Evolutionary conservation across 768 basidiomycete species (phyloP).

Genomic region (Zangia roseola): DNA sequence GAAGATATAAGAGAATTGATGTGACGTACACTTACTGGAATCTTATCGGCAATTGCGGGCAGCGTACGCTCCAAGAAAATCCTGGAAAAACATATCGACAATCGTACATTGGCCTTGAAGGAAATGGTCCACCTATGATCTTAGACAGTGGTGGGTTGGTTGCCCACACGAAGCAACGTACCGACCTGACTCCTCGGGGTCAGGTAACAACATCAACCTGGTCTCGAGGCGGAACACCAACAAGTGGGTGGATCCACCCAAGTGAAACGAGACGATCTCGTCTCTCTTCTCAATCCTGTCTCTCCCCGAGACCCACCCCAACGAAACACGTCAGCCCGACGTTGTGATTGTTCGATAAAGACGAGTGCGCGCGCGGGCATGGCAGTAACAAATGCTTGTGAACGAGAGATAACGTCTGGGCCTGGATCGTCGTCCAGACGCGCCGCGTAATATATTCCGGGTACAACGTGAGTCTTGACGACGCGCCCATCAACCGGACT

Average conservation of each 20-base stretch:
- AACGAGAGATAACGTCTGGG: slow-evolving; percentile 20
- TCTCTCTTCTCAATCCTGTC: slow-evolving; percentile 51
- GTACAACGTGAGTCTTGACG: slow-evolving; percentile 39
- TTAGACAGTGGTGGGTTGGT: not conserved
- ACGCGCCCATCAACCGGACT: slow-evolving; percentile 51
- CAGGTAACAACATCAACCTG: slow-evolving; percentile 18
- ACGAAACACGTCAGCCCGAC: slow-evolving; percentile 62
- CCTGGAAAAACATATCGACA: no score
- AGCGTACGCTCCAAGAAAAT: no score
- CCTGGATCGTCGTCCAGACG: slow-evolving; percentile 31
- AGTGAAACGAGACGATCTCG: slow-evolving; percentile 61
- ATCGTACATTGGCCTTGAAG: no score
- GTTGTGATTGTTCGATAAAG: slow-evolving; percentile 53
- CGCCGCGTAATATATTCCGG: slow-evolving; percentile 50
- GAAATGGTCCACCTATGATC: no score
- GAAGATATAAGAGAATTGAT: no score
- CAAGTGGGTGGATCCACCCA: slow-evolving; percentile 55
- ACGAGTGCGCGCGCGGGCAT: slow-evolving; percentile 54
- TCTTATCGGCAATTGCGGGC: no score
- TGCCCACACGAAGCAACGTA: slow-evolving; percentile 17
- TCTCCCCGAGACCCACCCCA: slow-evolving; percentile 57
- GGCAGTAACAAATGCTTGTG: slow-evolving; percentile 39
- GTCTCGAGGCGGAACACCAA: slow-evolving; percentile 44
- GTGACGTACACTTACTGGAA: no score
- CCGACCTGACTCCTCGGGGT: slow-evolving; percentile 8